Evolutionary conservation across 2,329 filamentous ascomycete species (phyloP), one percentile per base, ranked within the genome.

Genomic region (Rhynchosporium secalis): DNA sequence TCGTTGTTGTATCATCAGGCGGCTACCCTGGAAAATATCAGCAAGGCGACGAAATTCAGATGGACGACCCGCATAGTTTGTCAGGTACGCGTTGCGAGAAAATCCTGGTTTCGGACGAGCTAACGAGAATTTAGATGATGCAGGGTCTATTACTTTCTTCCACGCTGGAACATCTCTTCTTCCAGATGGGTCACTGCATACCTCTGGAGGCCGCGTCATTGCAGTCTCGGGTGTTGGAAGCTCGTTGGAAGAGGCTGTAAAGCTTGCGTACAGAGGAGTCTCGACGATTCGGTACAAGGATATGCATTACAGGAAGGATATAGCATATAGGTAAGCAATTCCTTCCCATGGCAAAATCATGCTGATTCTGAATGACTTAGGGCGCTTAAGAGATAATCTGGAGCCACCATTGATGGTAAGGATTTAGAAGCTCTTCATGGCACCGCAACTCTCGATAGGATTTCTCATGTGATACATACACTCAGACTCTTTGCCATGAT

Each of bases 21-120:
- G 95, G 95, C 2, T 99, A 99, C 74, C 95, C 95, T 4, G 90
- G 88, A 59, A 80, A 85, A 0, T 98, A 98, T 75, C 82, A 85
- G 59, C 96, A 96, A 79, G 92, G 91, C 60, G 7, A 38, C 31
- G 15, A 31, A 13, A 38, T 38, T 31, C 15, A 20, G 13, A n/a
- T 51, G 5, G 15, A 36, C 4, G 12, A 26, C 26, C 43, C 2
- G 9, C 29, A 20, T 36, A 6, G 12, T 10, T 10, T 15, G 9
- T 7, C 2, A 15, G 33, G 13, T 36, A 26, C 2, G 3, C 28
- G 15, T 15, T 2, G 15, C 15, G 13, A 15, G 6, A n/a, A 20
- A 15, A 36, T 36, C 13, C 8, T 7, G 4, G 20, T 5, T 36
- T 20, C 29, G 1, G 31, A 38, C 20, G 6, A 36, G 12, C 5